Conservation (phyloP, 768 basidiomycete species). For the Agrocybe pediades region DNA sequence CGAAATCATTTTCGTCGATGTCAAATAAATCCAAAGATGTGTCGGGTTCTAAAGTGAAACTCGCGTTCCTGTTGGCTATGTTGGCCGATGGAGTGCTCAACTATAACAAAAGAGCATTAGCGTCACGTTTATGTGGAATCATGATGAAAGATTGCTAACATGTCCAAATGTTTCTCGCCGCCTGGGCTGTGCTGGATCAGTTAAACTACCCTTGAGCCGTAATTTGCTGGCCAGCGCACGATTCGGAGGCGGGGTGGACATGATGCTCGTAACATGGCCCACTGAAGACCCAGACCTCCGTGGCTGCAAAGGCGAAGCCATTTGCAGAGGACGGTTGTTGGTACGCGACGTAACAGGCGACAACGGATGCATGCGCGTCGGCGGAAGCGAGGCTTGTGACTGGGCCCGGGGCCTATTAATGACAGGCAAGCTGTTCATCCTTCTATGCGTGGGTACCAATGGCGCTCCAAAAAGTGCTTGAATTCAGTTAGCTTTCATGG, state of each 20-base stretch:
- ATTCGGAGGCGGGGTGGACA: slow-evolving; percentile 73
- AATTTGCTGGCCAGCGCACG: slow-evolving; percentile 53
- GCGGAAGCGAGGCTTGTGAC: slow-evolving; percentile 47
- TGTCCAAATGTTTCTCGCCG: slow-evolving; percentile 44
- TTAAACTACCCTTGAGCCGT: slow-evolving; percentile 69
- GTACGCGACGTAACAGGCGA: slow-evolving; percentile 38
- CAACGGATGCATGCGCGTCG: slow-evolving; percentile 29
- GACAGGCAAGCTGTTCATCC: slow-evolving; percentile 32
- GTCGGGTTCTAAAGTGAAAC: slow-evolving; percentile 38
- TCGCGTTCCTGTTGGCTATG: slow-evolving; percentile 24
- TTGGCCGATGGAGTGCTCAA: slow-evolving; percentile 34
- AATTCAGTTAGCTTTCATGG: no score
- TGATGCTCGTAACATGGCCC: slow-evolving; percentile 36
- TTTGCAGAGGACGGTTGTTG: slow-evolving; percentile 26
- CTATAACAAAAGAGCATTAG: slow-evolving; percentile 21
- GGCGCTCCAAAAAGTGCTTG: slow-evolving; percentile 60
- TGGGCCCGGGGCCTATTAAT: slow-evolving; percentile 59
- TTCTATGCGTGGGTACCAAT: slow-evolving; percentile 43
- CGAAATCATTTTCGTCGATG: slow-evolving; percentile 73
- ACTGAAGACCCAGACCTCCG: slow-evolving; percentile 28
- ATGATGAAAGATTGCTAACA: slow-evolving; percentile 26
- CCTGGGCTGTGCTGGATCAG: slow-evolving; percentile 64
- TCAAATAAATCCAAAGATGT: slow-evolving; percentile 64
- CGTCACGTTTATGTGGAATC: slow-evolving; percentile 17
- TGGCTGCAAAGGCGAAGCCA: slow-evolving; percentile 34